Base-by-base conservation (phyloP, 1,284 basidiomycete genomes). In the Ceratobasidium theobromae region DNA sequence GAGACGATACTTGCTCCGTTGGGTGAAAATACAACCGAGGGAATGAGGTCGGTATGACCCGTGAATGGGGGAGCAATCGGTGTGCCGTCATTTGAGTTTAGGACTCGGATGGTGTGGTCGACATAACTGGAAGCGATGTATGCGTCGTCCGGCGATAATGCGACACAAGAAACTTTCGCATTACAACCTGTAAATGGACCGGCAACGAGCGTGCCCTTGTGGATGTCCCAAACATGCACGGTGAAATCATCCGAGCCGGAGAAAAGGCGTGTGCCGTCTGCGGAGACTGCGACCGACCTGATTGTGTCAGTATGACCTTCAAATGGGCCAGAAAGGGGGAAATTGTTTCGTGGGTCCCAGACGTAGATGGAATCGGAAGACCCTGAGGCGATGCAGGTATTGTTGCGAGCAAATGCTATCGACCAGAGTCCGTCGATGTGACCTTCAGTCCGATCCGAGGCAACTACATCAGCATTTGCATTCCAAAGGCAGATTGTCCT, bases 331-430 rank as follows among this genome's bases (percentile, higher is more conserved):
- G 12, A 12, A 23, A 21, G 25, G 25, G 30, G 12, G 1, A 32
- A 14, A 12, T 27, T 52, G 14, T 3, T 32, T 6, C 30, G 25
- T 3, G 21, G 46, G 49, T 67, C 38, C 66, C 66, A 67, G 2
- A 67, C 6, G 16, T 41, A 33, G 4, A 68, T 23, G 4, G 66
- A 65, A 4, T 27, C 14, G 40, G n/a, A n/a, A n/a, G n/a, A n/a
- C n/a, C n/a, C n/a, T 67, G 58, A 45, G 38, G 1, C 8, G 66
- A 67, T 12, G 45, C 57, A 41, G 66, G 65, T 14, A 48, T 58
- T 16, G 65, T 1, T n/a, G n/a, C n/a, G n/a, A n/a, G 27, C 35
- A 28, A 54, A 54, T 18, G 67, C 60, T 5, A 68, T 41, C 3
- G 25, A 53, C 1, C 12, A 6, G 21, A 68, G 52, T 4, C 4